Conservation (phyloP, 2,329 filamentous ascomycete species). For the Trichoderma lentiforme region DNA sequence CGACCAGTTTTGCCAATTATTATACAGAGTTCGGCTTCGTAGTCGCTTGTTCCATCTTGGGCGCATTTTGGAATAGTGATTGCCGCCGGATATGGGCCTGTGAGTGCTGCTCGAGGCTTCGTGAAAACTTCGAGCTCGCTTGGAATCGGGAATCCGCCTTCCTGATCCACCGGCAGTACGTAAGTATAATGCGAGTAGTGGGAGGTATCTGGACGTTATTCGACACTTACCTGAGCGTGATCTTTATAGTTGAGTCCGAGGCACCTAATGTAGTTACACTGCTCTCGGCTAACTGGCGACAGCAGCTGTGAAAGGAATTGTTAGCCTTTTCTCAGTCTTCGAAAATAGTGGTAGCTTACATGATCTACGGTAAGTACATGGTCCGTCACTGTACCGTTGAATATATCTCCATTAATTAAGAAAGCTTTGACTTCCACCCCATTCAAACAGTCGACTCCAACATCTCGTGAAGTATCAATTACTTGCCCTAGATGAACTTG, state of each 20-base stretch:
- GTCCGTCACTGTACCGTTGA: not conserved
- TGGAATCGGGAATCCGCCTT: conserved; percentile 16
- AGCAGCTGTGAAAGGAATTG: not conserved
- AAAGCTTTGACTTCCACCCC: not conserved
- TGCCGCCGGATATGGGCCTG: conserved; percentile 16
- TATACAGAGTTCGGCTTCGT: conserved; percentile 50
- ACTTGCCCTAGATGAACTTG: conserved; percentile 11
- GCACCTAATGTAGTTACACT: conserved; percentile 16
- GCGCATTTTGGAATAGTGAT: conserved; percentile 37
- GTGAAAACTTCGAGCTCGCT: conserved; percentile 22
- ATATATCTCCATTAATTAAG: not conserved
- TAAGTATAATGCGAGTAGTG: not conserved
- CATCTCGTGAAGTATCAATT: not conserved
- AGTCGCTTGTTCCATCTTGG: conserved; percentile 40
- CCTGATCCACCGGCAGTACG: not conserved
- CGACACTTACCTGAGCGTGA: conserved; percentile 7
- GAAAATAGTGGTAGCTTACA: not conserved
- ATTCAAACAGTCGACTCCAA: not conserved
- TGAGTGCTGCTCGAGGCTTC: conserved; percentile 22
- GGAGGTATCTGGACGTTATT: not conserved
- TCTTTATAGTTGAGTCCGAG: conserved; percentile 26
- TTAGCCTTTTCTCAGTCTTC: not conserved
- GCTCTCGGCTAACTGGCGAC: not conserved
- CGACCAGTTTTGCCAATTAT: conserved; percentile 47
- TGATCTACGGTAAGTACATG: not conserved